Evolutionary conservation across 176 grass and related monocot genomes (phyloP), one percentile per base, ranked within the genome.

Genomic region (Oryza glaberrima): DNA sequence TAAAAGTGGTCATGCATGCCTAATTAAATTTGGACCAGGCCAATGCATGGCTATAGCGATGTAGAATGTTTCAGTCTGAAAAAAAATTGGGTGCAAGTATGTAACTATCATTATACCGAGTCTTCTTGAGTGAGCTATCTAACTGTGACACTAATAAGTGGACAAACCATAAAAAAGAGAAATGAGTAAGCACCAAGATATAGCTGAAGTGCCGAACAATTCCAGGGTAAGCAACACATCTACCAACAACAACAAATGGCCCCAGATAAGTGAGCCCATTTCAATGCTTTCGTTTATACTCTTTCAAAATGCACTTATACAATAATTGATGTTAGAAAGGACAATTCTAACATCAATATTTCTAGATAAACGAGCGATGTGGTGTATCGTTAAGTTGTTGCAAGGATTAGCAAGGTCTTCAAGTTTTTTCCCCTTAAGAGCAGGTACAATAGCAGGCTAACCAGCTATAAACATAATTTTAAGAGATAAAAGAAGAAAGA

Each of bases 241-340:
- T 38, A 56, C 64, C n/a, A 56, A n/a, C 34, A 75, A 41, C 61
- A 16, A 34, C 43, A 78, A 22, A 83, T 79, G 75, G 43, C 56
- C 66, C 74, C 43, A 88, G 6, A 67, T 52, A 72, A 72, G 65
- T 19, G 20, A 87, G 28, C 56, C 56, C 79, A 88, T 51, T 65
- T 70, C 19, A 4, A 13, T 20, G 10, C 40, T 79, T 76, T 72
- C 67, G 17, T 78, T 78, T 13, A 47, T 45, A 19, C 47, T 23
- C 11, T 66, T 41, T 17, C 30, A 48, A 41, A 41, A 9, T 2
- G 40, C 40, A 41, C 40, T 41, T 41, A 41, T 41, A 41, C 40
- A 41, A 41, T 41, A 41, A 41, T 41, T 41, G 40, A 41, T 41
- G 40, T 41, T 41, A 41, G 7, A 41, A 8, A 41, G 7, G 40